Percentiles rank a stretch among this genome's conserved stretches.
These are phyloP conservation scores for Candida vartiovaarae DNA, from an alignment of 805 yeast genomes.

Conservation along the genomic window DNA sequence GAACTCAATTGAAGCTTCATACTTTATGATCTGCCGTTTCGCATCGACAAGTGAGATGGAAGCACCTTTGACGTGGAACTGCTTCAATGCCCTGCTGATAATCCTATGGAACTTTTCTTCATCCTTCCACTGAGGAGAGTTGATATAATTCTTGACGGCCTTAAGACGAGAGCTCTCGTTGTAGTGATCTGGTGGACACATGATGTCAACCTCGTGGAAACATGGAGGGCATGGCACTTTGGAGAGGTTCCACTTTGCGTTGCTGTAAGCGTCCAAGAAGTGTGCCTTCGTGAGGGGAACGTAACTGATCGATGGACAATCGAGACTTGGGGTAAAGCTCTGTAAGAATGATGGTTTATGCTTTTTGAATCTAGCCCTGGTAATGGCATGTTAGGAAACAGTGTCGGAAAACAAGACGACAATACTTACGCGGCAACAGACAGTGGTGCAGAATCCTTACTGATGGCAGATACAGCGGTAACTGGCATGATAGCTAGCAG, in stretches of 20 bases:
- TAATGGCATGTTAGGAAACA: too few relatives aligned
- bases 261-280: conserved; percentile 48
- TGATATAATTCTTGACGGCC: conserved; percentile 34
- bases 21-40: conserved; percentile 41
- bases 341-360: too few relatives aligned
- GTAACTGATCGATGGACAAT: conserved; percentile 6
- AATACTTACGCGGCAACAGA: too few relatives aligned
- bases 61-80: conserved; percentile 43
- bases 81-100: conserved; percentile 31
- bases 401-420: too few relatives aligned
- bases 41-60: conserved; percentile 52
- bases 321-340: neutral
- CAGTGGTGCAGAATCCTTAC: too few relatives aligned
- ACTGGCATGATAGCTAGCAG: too few relatives aligned
- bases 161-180: conserved; percentile 40
- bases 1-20: conserved; percentile 39
- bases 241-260: conserved; percentile 52
- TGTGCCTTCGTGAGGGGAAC: conserved; percentile 43
- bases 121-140: conserved; percentile 45
- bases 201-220: conserved; percentile 36
- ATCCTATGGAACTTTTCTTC: conserved; percentile 31
- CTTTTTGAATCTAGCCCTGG: too few relatives aligned
- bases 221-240: conserved; percentile 50
- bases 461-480: too few relatives aligned
- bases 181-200: conserved; percentile 55